Conservation (phyloP, 768 basidiomycete species). For the Galerina marginata region DNA sequence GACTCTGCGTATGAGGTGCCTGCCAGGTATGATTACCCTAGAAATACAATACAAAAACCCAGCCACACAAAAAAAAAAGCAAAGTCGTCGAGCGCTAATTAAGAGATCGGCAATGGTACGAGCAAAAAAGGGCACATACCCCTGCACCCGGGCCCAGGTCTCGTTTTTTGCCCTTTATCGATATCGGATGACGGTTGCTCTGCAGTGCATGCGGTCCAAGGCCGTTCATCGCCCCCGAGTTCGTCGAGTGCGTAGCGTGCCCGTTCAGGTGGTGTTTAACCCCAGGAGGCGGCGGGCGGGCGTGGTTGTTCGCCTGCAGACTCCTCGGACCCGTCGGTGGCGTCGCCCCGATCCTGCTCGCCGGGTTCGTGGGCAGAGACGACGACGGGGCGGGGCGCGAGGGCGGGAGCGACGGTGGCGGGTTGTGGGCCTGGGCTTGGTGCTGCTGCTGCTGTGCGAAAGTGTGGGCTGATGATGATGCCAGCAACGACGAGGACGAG, state of each 20-base stretch:
- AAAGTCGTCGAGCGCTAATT: conserved; percentile 24
- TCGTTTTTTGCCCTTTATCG: conserved; percentile 45
- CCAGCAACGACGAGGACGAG: conserved; percentile 37
- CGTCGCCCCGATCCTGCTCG: conserved; percentile 52
- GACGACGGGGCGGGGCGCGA: conserved; percentile 19
- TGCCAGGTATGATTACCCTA: conserved; percentile 32
- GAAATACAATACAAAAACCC: neutral
- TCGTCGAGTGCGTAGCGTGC: conserved; percentile 18
- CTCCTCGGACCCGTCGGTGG: conserved; percentile 75
- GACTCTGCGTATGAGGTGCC: conserved; percentile 32
- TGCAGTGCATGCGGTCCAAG: conserved; percentile 31
- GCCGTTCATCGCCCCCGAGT: conserved; percentile 27
- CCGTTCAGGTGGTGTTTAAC: conserved; percentile 54
- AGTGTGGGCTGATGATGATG: conserved; percentile 32
- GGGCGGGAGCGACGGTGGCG: no score
- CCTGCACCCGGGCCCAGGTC: conserved; percentile 22
- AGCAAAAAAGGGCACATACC: conserved; percentile 28
- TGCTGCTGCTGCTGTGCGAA: conserved; percentile 38
- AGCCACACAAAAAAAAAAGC: neutral
- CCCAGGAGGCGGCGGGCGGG: conserved; percentile 33
- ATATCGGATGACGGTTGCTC: conserved; percentile 38
- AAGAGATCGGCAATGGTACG: neutral
- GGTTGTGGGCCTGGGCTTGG: conserved; percentile 26
- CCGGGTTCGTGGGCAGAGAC: conserved; percentile 21
- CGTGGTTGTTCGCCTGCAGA: conserved; percentile 46